These are phyloP conservation scores for Epichloe hybrida DNA, from an alignment of 2,329 filamentous ascomycete species.

Conservation along the genomic window DNA sequence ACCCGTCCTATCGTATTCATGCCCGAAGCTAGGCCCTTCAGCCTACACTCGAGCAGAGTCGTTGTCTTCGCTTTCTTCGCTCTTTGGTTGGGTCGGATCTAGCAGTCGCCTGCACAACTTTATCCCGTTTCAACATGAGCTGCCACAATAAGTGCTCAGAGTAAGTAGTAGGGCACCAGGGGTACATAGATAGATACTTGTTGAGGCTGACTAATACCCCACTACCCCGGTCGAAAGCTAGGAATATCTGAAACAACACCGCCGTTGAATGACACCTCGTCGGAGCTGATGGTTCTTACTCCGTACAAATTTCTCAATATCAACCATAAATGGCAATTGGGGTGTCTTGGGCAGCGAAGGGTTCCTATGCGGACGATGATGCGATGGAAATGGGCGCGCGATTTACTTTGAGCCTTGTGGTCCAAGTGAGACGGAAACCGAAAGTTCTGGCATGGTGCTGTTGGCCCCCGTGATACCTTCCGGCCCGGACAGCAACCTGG, in stretches of 20 bases:
- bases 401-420: background rate
- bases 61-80: too few species aligned
- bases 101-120: background rate
- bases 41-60: too few species aligned
- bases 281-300: background rate
- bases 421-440: too few species aligned
- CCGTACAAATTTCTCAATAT: slow-evolving; percentile 1
- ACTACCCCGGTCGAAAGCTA: slow-evolving; percentile 1
- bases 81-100: background rate
- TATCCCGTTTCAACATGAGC: background rate
- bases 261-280: background rate
- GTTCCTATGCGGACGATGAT: background rate
- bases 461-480: too few species aligned
- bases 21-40: too few species aligned
- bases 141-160: too few species aligned
- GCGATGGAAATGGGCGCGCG: background rate
- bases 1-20: background rate
- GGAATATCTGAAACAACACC: slow-evolving; percentile 3
- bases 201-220: background rate
- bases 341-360: background rate
- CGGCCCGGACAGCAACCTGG: too few species aligned
- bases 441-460: too few species aligned
- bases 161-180: too few species aligned
- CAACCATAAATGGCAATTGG: background rate
- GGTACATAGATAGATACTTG: too few species aligned